A percentile compares a stretch with the other conserved stretches of the same genome.
Evolutionary conservation across 176 grass and related monocot species (phyloP).

Genomic region (Canna indica): DNA sequence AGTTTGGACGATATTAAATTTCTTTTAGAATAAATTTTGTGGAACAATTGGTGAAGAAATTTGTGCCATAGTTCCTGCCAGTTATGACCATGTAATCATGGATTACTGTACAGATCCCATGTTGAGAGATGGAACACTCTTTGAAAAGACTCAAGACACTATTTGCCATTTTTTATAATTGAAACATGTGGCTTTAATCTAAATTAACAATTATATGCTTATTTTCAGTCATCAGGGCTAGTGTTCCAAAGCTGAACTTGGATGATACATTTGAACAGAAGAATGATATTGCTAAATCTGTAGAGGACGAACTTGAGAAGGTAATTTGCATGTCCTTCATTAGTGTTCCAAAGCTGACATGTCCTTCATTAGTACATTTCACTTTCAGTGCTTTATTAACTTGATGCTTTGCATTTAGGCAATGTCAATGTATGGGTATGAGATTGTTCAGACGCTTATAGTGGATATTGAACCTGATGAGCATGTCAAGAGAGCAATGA

Average conservation of each 20-base stretch:
- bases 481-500: conserved; percentile 6
- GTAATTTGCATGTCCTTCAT: background rate
- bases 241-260: conserved; percentile 9
- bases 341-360: too few species aligned
- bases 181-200: background rate
- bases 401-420: background rate
- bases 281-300: conserved; percentile 8
- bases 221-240: conserved; percentile 11
- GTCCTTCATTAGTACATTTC: background rate
- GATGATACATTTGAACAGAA: conserved; percentile 12
- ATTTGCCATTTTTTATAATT: background rate
- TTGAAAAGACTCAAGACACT: too few species aligned
- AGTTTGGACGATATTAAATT: background rate
- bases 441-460: conserved; percentile 6
- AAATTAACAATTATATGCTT: background rate
- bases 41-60: background rate
- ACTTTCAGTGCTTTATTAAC: background rate
- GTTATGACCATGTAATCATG: background rate
- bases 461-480: conserved; percentile 8
- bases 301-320: conserved; percentile 13
- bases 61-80: background rate
- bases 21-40: background rate
- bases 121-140: background rate
- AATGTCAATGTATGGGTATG: conserved; percentile 3
- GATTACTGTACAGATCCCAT: background rate